Percentiles rank a stretch among this genome's conserved stretches.
These are phyloP conservation scores for Periconia macrospinosa DNA, from an alignment of 2,329 filamentous ascomycete species.

Conservation along the genomic window DNA sequence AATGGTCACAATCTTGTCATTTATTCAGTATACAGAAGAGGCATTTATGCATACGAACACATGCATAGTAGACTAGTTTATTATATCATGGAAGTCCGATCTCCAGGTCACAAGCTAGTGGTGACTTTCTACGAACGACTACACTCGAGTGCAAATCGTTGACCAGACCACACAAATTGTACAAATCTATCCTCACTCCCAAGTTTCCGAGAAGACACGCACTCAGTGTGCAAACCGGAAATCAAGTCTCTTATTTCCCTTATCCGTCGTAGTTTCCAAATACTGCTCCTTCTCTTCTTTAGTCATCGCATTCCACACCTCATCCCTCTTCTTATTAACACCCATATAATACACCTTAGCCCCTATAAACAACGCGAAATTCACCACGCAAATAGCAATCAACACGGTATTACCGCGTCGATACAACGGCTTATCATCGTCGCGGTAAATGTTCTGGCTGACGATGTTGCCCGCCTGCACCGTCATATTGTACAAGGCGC, in stretches of 20 bases:
- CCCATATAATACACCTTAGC: slow-evolving; percentile 58
- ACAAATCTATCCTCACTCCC: too few species aligned
- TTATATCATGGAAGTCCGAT: too few species aligned
- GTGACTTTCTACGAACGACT: too few species aligned
- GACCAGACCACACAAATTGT: too few species aligned
- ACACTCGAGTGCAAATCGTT: too few species aligned
- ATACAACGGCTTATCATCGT: slow-evolving; percentile 56
- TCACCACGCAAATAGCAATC: slow-evolving; percentile 53
- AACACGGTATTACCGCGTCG: slow-evolving; percentile 57
- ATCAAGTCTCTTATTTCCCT: slow-evolving; percentile 41
- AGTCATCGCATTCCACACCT: slow-evolving; percentile 36
- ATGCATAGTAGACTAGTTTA: too few species aligned
- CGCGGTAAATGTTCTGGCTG: slow-evolving; percentile 54
- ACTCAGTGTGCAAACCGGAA: slow-evolving; percentile 36
- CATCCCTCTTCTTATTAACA: slow-evolving; percentile 48
- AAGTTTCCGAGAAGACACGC: too few species aligned
- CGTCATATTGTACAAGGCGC: slow-evolving; percentile 48
- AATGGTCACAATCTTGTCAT: too few species aligned
- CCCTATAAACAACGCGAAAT: slow-evolving; percentile 54
- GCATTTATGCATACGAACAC: too few species aligned
- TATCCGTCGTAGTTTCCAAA: slow-evolving; percentile 38
- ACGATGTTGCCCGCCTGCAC: slow-evolving; percentile 38
- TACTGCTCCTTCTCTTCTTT: slow-evolving; percentile 39
- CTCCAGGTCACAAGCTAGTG: too few species aligned
- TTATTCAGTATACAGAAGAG: too few species aligned